Percentiles rank a stretch among this genome's conserved stretches.
These are phyloP conservation scores for Serendipita sp. DNA, from an alignment of 768 basidiomycete species.

Conservation along the genomic window DNA sequence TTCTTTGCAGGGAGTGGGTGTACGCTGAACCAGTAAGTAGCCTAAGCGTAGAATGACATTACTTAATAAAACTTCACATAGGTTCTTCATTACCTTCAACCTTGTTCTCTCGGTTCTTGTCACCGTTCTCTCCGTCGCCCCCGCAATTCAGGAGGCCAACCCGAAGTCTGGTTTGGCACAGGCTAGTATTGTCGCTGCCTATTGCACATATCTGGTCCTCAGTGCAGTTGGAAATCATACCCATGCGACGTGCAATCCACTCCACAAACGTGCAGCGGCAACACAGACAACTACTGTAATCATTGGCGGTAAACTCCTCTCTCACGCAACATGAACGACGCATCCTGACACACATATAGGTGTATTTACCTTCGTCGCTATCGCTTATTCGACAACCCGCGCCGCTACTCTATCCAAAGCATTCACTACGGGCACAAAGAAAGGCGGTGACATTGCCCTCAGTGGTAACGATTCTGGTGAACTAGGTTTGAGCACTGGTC, in stretches of 20 bases:
- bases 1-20: conserved; percentile 84
- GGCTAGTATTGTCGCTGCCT: conserved; percentile 90
- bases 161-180: conserved; percentile 91
- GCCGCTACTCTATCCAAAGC: conserved; percentile 93
- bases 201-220: conserved; percentile 89
- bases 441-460: conserved; percentile 45
- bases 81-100: conserved; percentile 90
- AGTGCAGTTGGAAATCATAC: conserved; percentile 88
- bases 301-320: conserved; percentile 37
- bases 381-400: conserved; percentile 90
- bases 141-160: conserved; percentile 77
- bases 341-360: conserved; percentile 16
- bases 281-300: conserved; percentile 77
- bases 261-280: conserved; percentile 43
- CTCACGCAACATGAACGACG: neutral
- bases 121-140: conserved; percentile 70
- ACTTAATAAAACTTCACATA: neutral
- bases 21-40: conserved; percentile 53
- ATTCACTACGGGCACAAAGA: conserved; percentile 58
- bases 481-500: conserved; percentile 22
- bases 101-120: conserved; percentile 62
- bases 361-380: conserved; percentile 91
- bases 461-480: conserved; percentile 43
- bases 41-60: neutral
- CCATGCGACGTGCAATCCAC: conserved; percentile 72